Conservation (phyloP, 179 eudicot species). For the Patellifolia procumbens region DNA sequence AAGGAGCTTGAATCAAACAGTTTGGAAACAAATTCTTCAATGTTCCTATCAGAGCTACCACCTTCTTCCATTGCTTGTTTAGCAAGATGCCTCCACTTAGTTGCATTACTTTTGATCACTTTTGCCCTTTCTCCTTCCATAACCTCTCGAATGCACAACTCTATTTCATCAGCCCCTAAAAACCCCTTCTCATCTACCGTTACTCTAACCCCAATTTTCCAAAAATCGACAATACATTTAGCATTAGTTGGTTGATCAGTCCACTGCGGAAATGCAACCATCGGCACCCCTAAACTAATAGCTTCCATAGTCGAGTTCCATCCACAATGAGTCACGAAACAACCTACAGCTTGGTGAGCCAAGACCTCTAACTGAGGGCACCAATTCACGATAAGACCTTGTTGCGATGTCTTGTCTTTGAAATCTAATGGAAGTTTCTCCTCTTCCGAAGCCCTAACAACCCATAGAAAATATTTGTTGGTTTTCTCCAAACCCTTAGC, state of each 20-base stretch:
- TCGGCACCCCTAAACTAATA: conserved; percentile 21
- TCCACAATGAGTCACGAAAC: conserved; percentile 59
- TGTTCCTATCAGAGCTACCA: conserved; percentile 30
- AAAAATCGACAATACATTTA: conserved; percentile 26
- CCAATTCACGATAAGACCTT: conserved; percentile 58
- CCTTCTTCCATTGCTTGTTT: conserved; percentile 27
- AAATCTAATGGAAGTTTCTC: conserved; percentile 40
- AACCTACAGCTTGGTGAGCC: conserved; percentile 38
- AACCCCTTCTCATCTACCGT: conserved; percentile 15
- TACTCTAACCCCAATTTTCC: conserved; percentile 29
- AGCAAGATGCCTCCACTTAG: conserved; percentile 18
- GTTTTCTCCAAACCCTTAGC: conserved; percentile 43
- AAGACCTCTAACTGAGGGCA: conserved; percentile 58
- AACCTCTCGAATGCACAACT: conserved; percentile 16
- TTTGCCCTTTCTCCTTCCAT: conserved; percentile 33
- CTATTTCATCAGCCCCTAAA: conserved; percentile 5
- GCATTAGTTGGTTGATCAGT: conserved; percentile 29
- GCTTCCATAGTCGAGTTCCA: conserved; percentile 31
- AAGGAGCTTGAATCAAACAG: background rate
- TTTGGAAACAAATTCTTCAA: conserved; percentile 30
- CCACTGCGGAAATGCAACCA: conserved; percentile 29
- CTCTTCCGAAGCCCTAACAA: conserved; percentile 42
- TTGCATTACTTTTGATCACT: conserved; percentile 20
- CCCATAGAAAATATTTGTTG: conserved; percentile 56
- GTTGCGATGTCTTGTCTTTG: conserved; percentile 16